These are phyloP conservation scores for Globisporangium nodosum DNA, from an alignment of 352 stramenopile genomes.

Conservation along the genomic window DNA sequence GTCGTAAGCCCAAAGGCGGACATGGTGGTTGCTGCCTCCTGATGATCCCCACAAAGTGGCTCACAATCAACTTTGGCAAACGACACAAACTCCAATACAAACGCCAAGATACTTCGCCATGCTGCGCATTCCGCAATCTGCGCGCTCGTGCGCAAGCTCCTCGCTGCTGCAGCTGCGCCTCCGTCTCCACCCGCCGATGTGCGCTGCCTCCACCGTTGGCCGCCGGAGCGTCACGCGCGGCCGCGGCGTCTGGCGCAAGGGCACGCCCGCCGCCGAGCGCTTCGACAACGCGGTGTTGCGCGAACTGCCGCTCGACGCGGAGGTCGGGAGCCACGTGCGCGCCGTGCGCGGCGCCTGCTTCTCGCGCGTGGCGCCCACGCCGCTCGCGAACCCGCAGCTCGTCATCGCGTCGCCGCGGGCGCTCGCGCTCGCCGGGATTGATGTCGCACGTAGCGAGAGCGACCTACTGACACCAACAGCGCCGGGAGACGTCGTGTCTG, in stretches of 20 bases:
- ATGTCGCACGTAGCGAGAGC: conserved; percentile 16
- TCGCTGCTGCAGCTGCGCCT: neutral
- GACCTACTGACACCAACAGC: conserved; percentile 4
- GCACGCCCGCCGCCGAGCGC: conserved; percentile 13
- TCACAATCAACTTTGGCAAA: neutral
- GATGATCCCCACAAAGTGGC: neutral
- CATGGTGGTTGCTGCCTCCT: neutral
- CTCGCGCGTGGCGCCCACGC: conserved; percentile 52
- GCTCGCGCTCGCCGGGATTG: conserved; percentile 57
- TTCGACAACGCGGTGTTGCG: conserved; percentile 69
- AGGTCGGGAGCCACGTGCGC: conserved; percentile 48
- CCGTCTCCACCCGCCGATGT: neutral
- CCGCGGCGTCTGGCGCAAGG: conserved; percentile 40
- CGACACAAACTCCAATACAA: neutral
- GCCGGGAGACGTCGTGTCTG: conserved; percentile 16
- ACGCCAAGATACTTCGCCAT: too few relatives aligned
- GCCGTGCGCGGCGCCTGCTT: conserved; percentile 54
- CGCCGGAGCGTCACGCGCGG: conserved; percentile 6
- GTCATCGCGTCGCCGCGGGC: conserved; percentile 46
- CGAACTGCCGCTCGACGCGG: conserved; percentile 51
- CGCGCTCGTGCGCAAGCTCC: neutral
- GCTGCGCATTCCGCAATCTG: neutral
- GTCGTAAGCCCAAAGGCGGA: neutral
- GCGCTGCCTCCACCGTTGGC: neutral
- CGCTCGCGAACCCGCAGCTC: conserved; percentile 49